Evolutionary conservation across 257 asterid genomes (phyloP).

Genomic region (Striga asiatica): DNA sequence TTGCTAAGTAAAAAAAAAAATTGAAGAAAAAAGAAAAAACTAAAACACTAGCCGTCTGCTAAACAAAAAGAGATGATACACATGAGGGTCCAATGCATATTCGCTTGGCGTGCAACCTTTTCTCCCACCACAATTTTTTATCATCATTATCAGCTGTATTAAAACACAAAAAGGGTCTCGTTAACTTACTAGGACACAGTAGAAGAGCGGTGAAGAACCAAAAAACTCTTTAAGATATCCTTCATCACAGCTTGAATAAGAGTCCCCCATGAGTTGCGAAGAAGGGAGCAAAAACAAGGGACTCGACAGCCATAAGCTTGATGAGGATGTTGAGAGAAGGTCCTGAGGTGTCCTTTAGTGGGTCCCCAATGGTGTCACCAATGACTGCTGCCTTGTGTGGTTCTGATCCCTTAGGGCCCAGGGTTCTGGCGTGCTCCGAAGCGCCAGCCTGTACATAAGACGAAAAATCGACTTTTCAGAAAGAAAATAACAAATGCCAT

Average conservation of each 20-base stretch:
- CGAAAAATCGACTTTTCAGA: not conserved
- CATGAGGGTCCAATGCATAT: too few species aligned
- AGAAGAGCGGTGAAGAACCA: too few species aligned
- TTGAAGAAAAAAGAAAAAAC: too few species aligned
- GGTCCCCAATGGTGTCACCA: slow-evolving; percentile 66
- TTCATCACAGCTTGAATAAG: slow-evolving; percentile 30
- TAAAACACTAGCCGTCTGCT: too few species aligned
- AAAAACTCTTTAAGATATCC: too few species aligned
- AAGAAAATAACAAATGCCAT: not conserved
- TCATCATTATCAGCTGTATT: too few species aligned
- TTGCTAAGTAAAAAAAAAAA: too few species aligned
- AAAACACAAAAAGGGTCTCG: too few species aligned
- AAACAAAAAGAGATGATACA: too few species aligned
- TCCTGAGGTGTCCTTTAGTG: slow-evolving; percentile 63
- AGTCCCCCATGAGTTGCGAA: slow-evolving; percentile 58
- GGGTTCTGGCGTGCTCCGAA: slow-evolving; percentile 42
- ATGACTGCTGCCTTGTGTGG: slow-evolving; percentile 72
- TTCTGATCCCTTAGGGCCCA: slow-evolving; percentile 67
- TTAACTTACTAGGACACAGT: too few species aligned
- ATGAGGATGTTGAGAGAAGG: slow-evolving; percentile 67
- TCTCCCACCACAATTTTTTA: too few species aligned
- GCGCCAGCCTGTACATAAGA: slow-evolving; percentile 39
- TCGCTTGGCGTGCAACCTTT: too few species aligned
- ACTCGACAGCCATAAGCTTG: slow-evolving; percentile 75
- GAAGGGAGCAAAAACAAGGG: slow-evolving; percentile 66